A percentile compares a stretch with the other conserved stretches of the same genome.
phyloP scores from a whole-genome alignment of 2,329 filamentous ascomycete species.

The Nannizziopsis barbatae region DNA sequence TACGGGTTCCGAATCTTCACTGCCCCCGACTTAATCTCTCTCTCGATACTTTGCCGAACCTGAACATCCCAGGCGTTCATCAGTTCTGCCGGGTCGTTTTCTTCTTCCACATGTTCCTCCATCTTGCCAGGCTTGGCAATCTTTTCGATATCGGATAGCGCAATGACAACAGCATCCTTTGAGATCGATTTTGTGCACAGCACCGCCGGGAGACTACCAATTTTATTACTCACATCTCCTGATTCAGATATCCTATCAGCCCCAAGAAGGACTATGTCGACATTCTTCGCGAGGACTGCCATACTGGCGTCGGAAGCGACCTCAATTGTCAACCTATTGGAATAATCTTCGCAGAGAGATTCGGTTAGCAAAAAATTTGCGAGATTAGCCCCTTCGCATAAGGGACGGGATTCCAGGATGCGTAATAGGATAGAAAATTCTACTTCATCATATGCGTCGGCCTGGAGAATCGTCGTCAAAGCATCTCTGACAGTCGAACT shows the following conservation, averaged over 20 bases:
- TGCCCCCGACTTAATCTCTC: constrained; percentile 13
- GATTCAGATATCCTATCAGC: constrained; percentile 50
- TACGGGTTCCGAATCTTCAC: constrained; percentile 34
- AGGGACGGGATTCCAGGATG: constrained; percentile 55
- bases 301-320: constrained; percentile 52
- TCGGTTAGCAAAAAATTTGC: constrained; percentile 35
- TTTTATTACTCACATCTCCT: constrained; percentile 57
- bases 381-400: constrained; percentile 53
- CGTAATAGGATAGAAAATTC: constrained; percentile 34
- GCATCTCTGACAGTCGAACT: constrained; percentile 48
- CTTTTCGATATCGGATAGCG: constrained; percentile 50
- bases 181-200: constrained; percentile 44
- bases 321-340: constrained; percentile 33
- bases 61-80: constrained; percentile 9
- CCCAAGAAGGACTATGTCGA: constrained; percentile 51
- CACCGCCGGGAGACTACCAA: constrained; percentile 49
- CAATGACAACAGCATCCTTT: constrained; percentile 42
- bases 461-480: constrained; percentile 11
- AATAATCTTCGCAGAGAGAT: constrained; percentile 19
- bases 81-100: constrained; percentile 46
- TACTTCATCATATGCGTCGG: background rate
- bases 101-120: constrained; percentile 39
- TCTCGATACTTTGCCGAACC: background rate
- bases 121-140: constrained; percentile 40
- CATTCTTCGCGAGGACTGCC: constrained; percentile 41